Evolutionary conservation across 202 grass and related monocot species (phyloP).

Genomic region (Eragrostis tef): DNA sequence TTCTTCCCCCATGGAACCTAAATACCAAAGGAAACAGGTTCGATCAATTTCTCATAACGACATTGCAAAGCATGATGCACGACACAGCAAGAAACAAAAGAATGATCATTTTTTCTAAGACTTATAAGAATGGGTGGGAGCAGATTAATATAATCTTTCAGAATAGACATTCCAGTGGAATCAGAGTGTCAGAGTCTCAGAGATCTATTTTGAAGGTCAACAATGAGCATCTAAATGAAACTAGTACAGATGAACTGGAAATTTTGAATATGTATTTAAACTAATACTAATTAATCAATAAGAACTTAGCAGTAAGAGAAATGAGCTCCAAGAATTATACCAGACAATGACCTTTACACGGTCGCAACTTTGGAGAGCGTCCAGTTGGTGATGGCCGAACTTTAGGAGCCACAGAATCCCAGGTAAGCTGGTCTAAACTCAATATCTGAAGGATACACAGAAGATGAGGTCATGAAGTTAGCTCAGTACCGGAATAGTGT

Average conservation of each 20-base stretch:
- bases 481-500: conserved; percentile 2
- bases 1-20: conserved; percentile 94
- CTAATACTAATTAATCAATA: background rate
- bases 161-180: conserved; percentile 27
- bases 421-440: conserved; percentile 83
- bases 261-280: background rate
- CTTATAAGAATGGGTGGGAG: background rate
- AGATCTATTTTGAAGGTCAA: background rate
- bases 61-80: conserved; percentile 1
- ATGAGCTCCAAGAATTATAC: conserved; percentile 61
- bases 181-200: background rate
- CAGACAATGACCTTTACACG: conserved; percentile 97
- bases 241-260: conserved; percentile 10
- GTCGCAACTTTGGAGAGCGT: conserved; percentile 63
- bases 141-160: background rate
- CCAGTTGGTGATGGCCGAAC: conserved; percentile 63
- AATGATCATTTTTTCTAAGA: conserved; percentile 1
- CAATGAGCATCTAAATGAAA: background rate
- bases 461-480: conserved; percentile 39
- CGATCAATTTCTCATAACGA: conserved; percentile 5
- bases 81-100: conserved; percentile 3
- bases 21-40: conserved; percentile 3
- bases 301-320: conserved; percentile 15
- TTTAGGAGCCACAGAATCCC: conserved; percentile 71
- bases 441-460: conserved; percentile 68